phyloP scores from a whole-genome alignment of 208 protist species.

The Perkinsela sp. region DNA sequence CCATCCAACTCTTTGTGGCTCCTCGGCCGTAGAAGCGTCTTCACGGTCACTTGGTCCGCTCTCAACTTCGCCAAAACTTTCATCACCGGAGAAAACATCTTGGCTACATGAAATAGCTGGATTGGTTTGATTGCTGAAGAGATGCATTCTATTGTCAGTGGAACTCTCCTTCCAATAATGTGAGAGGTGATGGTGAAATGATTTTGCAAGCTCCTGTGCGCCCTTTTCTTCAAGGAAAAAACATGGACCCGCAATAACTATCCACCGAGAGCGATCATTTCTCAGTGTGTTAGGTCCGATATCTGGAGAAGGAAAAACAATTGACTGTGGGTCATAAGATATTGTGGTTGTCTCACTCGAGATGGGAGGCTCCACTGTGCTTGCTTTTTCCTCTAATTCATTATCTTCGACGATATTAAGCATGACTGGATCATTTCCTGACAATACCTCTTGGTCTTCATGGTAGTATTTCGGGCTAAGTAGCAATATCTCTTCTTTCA shows the following conservation, averaged over 20 bases:
- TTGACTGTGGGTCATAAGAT: too few relatives aligned
- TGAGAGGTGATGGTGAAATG: neutral
- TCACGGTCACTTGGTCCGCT: too few relatives aligned
- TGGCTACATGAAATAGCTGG: too few relatives aligned
- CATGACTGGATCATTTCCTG: neutral
- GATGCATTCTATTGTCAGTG: too few relatives aligned
- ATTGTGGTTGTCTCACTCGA: too few relatives aligned
- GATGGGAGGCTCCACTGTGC: too few relatives aligned
- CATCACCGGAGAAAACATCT: too few relatives aligned
- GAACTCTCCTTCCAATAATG: neutral
- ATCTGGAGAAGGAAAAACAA: too few relatives aligned
- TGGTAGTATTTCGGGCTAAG: neutral
- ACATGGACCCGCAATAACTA: neutral
- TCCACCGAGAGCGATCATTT: neutral
- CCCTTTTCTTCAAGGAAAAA: neutral
- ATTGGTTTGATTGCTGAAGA: too few relatives aligned
- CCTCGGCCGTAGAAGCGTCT: neutral
- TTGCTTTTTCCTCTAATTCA: neutral
- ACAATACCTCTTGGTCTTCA: neutral
- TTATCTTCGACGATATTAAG: neutral
- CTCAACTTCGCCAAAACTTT: too few relatives aligned
- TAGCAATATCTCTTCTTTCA: neutral
- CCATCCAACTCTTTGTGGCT: neutral
- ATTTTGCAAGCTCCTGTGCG: neutral
- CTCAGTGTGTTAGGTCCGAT: too few relatives aligned